Evolutionary conservation across 371 early-diverging fungal genomes (phyloP).

Genomic region (Saksenaea vasiformis): DNA sequence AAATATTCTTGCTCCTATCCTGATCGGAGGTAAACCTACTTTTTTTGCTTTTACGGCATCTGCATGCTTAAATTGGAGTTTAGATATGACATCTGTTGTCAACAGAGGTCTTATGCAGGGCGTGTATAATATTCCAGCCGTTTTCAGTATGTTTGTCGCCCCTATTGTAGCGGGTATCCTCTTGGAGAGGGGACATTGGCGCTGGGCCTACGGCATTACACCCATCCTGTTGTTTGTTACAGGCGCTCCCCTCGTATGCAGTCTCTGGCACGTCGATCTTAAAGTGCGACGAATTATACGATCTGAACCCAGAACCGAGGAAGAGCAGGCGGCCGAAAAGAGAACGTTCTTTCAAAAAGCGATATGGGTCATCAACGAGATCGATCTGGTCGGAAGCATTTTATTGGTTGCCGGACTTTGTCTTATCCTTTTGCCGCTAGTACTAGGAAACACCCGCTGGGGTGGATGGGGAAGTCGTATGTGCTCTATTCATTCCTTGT

Average conservation of each 20-base stretch:
- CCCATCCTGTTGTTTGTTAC: conserved; percentile 29
- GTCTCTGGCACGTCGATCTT: conserved; percentile 26
- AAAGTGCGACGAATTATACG: conserved; percentile 9
- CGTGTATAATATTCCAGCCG: conserved; percentile 30
- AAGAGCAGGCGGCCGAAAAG: conserved; percentile 7
- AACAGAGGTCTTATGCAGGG: conserved; percentile 43
- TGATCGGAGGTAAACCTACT: conserved; percentile 34
- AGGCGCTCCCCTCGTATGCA: conserved; percentile 13
- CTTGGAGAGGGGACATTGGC: conserved; percentile 18
- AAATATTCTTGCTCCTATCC: conserved; percentile 33
- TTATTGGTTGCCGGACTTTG: conserved; percentile 36
- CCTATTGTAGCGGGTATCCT: conserved; percentile 27
- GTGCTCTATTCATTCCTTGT: background rate
- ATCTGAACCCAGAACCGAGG: background rate
- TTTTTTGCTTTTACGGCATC: background rate
- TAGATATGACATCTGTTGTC: conserved; percentile 36
- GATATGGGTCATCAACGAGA: conserved; percentile 34
- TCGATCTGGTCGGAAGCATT: conserved; percentile 47
- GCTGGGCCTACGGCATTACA: conserved; percentile 32
- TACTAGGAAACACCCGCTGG: conserved; percentile 37
- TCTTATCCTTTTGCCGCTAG: conserved; percentile 40
- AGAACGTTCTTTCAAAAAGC: conserved; percentile 1
- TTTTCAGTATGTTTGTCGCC: conserved; percentile 33
- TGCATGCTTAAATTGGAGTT: background rate
- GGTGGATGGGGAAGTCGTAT: conserved; percentile 40